Conservation (phyloP, 306 rosid species). For the Cicer yamashitae region DNA sequence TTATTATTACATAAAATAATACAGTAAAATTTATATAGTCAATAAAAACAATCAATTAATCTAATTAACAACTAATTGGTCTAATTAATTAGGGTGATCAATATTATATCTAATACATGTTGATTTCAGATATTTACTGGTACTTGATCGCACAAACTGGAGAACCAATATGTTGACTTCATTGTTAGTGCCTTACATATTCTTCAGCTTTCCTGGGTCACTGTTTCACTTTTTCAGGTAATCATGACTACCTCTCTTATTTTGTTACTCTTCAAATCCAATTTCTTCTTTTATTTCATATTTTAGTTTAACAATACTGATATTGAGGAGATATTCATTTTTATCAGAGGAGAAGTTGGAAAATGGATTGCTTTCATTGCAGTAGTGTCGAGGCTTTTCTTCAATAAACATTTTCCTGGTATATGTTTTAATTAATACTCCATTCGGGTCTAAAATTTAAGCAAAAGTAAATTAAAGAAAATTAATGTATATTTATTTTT, state of each 20-base stretch:
- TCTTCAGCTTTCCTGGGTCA: conserved; percentile 79
- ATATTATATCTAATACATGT: not conserved
- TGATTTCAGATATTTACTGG: conserved; percentile 70
- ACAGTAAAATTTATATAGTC: no score
- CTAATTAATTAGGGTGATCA: no score
- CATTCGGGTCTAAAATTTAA: no score
- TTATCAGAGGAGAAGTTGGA: conserved; percentile 75
- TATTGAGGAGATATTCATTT: conserved; percentile 3
- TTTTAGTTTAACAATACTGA: not conserved
- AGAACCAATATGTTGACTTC: conserved; percentile 87
- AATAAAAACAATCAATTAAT: no score
- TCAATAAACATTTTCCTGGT: conserved; percentile 88
- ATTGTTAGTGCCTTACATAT: conserved; percentile 82
- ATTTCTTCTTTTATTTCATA: not conserved
- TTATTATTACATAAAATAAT: no score
- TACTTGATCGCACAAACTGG: conserved; percentile 96
- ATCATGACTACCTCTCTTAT: not conserved
- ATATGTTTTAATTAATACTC: conserved; percentile 16
- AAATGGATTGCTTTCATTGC: conserved; percentile 81
- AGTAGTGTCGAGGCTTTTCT: conserved; percentile 84
- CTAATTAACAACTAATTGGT: no score
- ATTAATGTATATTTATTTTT: no score
- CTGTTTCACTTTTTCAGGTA: conserved; percentile 73
- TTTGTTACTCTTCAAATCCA: not conserved
- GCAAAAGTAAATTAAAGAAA: no score